Conservation (phyloP, 768 basidiomycete genomes). For the Rhodotorula toruloides region DNA sequence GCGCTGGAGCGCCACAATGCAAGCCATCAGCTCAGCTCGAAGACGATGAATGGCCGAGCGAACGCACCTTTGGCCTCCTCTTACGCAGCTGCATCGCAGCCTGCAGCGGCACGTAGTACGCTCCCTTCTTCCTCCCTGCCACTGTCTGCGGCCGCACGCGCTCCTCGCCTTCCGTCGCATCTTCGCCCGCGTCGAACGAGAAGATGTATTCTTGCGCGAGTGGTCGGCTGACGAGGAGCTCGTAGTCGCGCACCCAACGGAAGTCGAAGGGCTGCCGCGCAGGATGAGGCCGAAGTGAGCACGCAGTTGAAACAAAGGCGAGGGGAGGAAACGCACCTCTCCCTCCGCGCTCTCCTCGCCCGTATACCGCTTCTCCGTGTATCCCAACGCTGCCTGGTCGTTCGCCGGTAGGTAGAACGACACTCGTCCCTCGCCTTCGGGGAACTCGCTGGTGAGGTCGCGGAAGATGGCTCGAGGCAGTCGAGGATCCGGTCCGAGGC, state of each 20-base stretch:
- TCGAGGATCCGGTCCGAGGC: conserved; percentile 27
- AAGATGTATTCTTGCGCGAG: conserved; percentile 33
- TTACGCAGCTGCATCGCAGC: conserved; percentile 17
- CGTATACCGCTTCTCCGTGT: conserved; percentile 15
- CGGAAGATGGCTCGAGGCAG: conserved; percentile 36
- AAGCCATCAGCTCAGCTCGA: neutral
- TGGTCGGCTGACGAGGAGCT: conserved; percentile 4
- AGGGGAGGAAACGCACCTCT: conserved; percentile 13
- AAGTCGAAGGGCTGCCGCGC: conserved; percentile 28
- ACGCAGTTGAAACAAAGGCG: neutral
- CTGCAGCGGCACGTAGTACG: conserved; percentile 30
- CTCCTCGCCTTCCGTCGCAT: conserved; percentile 18
- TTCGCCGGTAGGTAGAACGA: conserved; percentile 39
- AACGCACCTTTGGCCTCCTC: conserved; percentile 32
- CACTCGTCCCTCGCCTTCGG: conserved; percentile 27
- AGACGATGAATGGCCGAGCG: neutral
- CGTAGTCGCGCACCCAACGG: conserved; percentile 38
- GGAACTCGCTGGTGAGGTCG: conserved; percentile 20
- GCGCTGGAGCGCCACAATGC: neutral
- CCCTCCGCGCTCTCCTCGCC: conserved; percentile 10
- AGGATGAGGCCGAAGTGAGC: neutral
- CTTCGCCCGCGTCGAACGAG: conserved; percentile 28
- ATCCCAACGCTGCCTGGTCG: conserved; percentile 24
- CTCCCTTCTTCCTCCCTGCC: conserved; percentile 24
- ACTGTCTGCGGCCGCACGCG: conserved; percentile 10